Percentiles rank a stretch among this genome's conserved stretches.
phyloP scores from a whole-genome alignment of 345 rosid genomes.

The Lepidium didymum region DNA sequence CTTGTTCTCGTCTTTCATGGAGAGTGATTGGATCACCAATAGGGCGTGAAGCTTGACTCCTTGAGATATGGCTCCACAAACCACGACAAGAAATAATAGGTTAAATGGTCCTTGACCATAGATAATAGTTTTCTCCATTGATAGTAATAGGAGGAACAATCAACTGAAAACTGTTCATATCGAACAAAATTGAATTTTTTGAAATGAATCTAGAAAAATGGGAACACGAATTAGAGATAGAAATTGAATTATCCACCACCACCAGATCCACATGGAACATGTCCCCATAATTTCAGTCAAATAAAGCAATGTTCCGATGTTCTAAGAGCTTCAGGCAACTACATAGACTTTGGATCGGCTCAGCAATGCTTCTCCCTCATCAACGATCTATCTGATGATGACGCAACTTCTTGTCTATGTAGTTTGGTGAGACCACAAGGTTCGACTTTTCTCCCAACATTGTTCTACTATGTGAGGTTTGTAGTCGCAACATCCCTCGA shows the following conservation, averaged over 20 bases:
- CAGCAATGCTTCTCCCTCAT: not conserved
- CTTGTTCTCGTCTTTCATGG: no score
- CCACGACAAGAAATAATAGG: no score
- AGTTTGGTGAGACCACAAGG: not conserved
- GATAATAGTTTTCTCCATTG: no score
- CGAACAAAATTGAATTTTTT: no score
- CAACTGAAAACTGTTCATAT: no score
- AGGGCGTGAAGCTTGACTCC: no score
- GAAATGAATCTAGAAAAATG: no score
- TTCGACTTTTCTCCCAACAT: not conserved
- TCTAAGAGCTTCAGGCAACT: not conserved
- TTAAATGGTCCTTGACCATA: no score
- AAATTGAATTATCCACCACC: not conserved
- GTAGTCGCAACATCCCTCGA: constrained; percentile 6
- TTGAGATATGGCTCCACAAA: no score
- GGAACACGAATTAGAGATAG: no score
- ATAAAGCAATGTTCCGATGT: not conserved
- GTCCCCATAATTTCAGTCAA: not conserved
- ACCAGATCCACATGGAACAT: not conserved
- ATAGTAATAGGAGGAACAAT: no score
- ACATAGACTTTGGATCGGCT: not conserved
- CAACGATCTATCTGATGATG: not conserved
- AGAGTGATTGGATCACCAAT: no score
- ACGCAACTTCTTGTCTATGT: not conserved
- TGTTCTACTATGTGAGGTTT: not conserved